Base-by-base conservation (phyloP, 495 filamentous ascomycete genomes). In the Penicillium samsonianum region DNA sequence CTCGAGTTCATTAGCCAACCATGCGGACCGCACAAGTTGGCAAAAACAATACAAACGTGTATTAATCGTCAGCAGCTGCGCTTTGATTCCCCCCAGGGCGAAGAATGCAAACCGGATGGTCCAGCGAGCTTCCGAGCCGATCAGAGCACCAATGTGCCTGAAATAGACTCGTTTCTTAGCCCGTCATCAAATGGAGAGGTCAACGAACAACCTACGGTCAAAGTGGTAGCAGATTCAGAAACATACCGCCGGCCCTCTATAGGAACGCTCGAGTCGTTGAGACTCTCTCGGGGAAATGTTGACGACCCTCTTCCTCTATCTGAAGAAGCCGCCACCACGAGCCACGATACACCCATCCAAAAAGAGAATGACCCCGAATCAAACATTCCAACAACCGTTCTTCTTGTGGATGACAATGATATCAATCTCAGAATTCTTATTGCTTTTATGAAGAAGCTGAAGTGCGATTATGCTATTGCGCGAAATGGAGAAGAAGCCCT, bases 11-110 rank as follows among this genome's bases (percentile, higher is more conserved):
- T 78, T n/a, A 68, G 74, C 23, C 76, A 77, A 48, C 75, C 75
- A 23, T 76, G 69, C 53, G 83, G 80, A 5, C 81, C 82, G n/a
- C 75, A 78, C 52, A 85, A 84, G 58, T 59, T 84, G 33, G 80
- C 79, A 17, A 82, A 80, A 44, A 71, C 78, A 35, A 61, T 85
- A 9, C 56, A 64, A 33, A 53, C 62, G 23, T 75, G 73, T 58
- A 57, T 76, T 31, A 63, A 76, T 6, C 42, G 46, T n/a, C 58
- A 61, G 33, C 19, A 57, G 28, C 4, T 40, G n/a, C 50, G 50
- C 5, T 3, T 42, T 26, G 37, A 31, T 43, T 31, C 16, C 3
- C 8, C 37, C 14, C 20, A 1, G 8, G 28, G 25, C 3, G 14
- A 28, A 16, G 25, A 28, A 22, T 4, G 8, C 1, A 19, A 12